Base-by-base conservation (phyloP, 148 eudicot genomes). In the Rheum nobile region DNA sequence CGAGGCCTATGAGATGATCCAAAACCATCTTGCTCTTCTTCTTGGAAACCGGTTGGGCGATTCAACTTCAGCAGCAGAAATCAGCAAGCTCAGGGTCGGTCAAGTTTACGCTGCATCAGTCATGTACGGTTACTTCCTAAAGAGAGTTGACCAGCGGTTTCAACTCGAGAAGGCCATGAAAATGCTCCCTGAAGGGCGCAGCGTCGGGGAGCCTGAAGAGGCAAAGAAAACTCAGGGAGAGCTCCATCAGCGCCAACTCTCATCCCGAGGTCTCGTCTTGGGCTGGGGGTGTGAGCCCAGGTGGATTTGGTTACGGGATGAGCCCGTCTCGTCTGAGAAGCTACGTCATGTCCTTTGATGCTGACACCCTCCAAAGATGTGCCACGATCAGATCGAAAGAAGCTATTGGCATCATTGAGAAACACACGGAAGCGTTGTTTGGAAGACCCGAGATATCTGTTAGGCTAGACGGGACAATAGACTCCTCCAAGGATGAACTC, bases 51-150 rank as follows among this genome's bases (percentile, higher is more conserved):
- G 96, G 14, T 31, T 81, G 41, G 82, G 84, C 13, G 96, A 95
- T 76, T 76, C 89, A 44, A 73, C 76, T 44, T 84, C 97, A 17
- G 84, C 90, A 10, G 91, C 93, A 8, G 84, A 92, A 77, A 84
- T 95, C 71, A 95, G 99, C 89, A 95, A 90, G 76, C 85, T 90
- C 28, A 79, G 92, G 72, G 91, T 92, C 14, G 99, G 99, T 22
- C 99, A 95, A 68, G 97, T 92, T 17, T 95, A 95, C 80, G 99
- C 99, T 1, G 99, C 97, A 19, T 95, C 99, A 17, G 86, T 91
- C 52, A 95, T 95, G 96, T 95, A 91, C 71, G 97, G 99, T 8
- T 95, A 95, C 83, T 95, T 95, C 81, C 92, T 95, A 38, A 95
- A 85, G 80, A 85, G 97, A 46, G 87, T 95, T 4, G 99, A 91